Percentiles rank a stretch among this genome's conserved stretches.
Conservation (phyloP, 331 rosid species). For the Rhamnella rubrinervis region DNA sequence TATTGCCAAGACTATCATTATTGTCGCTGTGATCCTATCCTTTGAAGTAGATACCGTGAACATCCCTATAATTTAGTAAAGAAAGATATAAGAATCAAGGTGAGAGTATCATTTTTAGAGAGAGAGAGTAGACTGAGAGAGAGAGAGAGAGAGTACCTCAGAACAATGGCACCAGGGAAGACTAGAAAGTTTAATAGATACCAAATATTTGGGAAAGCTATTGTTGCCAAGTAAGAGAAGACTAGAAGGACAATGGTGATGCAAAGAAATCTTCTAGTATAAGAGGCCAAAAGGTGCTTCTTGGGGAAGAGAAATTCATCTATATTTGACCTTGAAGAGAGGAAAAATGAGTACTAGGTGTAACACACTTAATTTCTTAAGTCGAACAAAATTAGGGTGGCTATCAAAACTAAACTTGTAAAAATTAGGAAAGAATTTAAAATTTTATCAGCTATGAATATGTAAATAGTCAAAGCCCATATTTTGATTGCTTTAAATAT, state of each 20-base stretch:
- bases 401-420: too few species aligned
- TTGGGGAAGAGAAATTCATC: constrained; percentile 74
- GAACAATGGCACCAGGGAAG: constrained; percentile 77
- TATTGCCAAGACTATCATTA: constrained; percentile 64
- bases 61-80: constrained; percentile 55
- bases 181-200: constrained; percentile 84
- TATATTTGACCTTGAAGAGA: constrained; percentile 73
- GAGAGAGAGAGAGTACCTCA: constrained; percentile 50
- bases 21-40: constrained; percentile 60
- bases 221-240: constrained; percentile 72
- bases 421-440: too few species aligned
- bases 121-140: neutral
- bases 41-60: constrained; percentile 54
- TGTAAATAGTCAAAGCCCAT: too few species aligned
- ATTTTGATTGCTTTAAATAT: too few species aligned
- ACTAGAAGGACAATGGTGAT: constrained; percentile 53
- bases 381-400: too few species aligned
- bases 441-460: too few species aligned
- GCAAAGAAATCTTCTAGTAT: constrained; percentile 63
- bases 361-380: too few species aligned
- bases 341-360: constrained; percentile 91
- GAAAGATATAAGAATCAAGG: neutral
- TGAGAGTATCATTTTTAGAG: neutral
- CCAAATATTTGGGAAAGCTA: constrained; percentile 89
- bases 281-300: constrained; percentile 48